Conservation (phyloP, 1,284 basidiomycete species). For the Boletellus deceptivus region DNA sequence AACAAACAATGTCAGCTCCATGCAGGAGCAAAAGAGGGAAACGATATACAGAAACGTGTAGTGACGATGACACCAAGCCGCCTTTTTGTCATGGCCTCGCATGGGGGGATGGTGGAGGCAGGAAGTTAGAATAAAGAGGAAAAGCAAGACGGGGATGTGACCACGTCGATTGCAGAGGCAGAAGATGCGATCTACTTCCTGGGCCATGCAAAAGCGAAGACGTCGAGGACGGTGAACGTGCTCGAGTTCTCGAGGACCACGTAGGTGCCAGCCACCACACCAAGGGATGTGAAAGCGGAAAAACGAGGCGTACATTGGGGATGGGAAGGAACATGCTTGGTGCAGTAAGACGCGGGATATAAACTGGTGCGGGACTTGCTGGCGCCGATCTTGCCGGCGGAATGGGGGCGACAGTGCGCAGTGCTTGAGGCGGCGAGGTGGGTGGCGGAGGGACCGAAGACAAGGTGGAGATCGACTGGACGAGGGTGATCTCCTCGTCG, state of each 20-base stretch:
- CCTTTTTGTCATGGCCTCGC: constrained; percentile 7
- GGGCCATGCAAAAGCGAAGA: constrained; percentile 12
- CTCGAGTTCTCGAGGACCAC: constrained; percentile 15
- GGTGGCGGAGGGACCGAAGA: constrained; percentile 1
- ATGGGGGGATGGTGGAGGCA: not conserved
- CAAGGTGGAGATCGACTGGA: constrained; percentile 22
- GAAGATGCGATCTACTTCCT: not conserved
- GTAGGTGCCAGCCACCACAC: constrained; percentile 59
- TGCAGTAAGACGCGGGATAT: constrained; percentile 54
- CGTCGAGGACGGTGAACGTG: constrained; percentile 34
- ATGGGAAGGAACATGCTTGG: constrained; percentile 81
- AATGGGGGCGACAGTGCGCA: constrained; percentile 20
- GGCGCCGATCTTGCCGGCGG: constrained; percentile 34
- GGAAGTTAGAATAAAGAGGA: constrained; percentile 1
- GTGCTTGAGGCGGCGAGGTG: constrained; percentile 19
- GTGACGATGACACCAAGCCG: constrained; percentile 6
- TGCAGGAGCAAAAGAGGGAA: not conserved
- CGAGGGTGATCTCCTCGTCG: constrained; percentile 39
- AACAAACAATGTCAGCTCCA: constrained; percentile 29
- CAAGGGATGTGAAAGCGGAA: constrained; percentile 42
- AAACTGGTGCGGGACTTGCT: constrained; percentile 39
- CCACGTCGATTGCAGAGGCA: not conserved
- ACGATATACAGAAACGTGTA: constrained; percentile 7
- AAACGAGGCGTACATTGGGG: constrained; percentile 64
- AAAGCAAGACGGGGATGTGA: not conserved